Evolutionary conservation across 805 yeast species (phyloP).

Genomic region (Cyberlindnera meyerae): DNA sequence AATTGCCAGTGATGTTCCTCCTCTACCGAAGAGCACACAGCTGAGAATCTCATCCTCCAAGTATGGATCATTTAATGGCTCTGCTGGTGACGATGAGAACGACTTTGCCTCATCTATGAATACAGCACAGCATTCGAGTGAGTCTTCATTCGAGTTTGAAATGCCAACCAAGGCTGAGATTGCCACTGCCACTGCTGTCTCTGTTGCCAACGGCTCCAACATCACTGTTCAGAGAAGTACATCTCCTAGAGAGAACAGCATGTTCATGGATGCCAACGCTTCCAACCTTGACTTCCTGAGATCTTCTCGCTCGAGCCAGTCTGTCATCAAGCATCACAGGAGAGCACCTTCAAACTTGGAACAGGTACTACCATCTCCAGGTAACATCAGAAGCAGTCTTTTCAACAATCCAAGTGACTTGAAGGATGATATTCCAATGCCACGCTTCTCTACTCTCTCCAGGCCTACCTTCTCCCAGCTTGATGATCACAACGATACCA

Average conservation of each 20-base stretch:
- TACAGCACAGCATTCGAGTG: slow-evolving; percentile 16
- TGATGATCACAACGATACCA: slow-evolving; percentile 16
- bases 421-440: slow-evolving; percentile 14
- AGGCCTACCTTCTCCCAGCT: slow-evolving; percentile 13
- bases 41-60: slow-evolving; percentile 23
- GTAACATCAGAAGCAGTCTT: slow-evolving; percentile 23
- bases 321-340: slow-evolving; percentile 22
- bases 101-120: slow-evolving; percentile 5
- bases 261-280: slow-evolving; percentile 20
- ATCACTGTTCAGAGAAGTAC: slow-evolving; percentile 19
- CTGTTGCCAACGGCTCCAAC: slow-evolving; percentile 25
- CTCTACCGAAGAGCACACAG: slow-evolving; percentile 13
- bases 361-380: slow-evolving; percentile 9
- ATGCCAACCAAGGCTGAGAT: slow-evolving; percentile 22
- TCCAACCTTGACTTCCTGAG: slow-evolving; percentile 9
- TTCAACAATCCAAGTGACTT: slow-evolving; percentile 20
- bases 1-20: slow-evolving; percentile 8
- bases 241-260: slow-evolving; percentile 20
- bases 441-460: slow-evolving; percentile 10
- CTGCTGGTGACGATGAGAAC: slow-evolving; percentile 1
- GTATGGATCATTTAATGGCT: slow-evolving; percentile 17
- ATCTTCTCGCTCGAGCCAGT: slow-evolving; percentile 14
- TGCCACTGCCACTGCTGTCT: slow-evolving; percentile 26
- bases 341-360: slow-evolving; percentile 15
- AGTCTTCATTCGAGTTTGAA: slow-evolving; percentile 25